Evolutionary conservation across 805 yeast genomes (phyloP), one percentile per base, ranked within the genome.

Genomic region (Wickerhamomyces pijperi): DNA sequence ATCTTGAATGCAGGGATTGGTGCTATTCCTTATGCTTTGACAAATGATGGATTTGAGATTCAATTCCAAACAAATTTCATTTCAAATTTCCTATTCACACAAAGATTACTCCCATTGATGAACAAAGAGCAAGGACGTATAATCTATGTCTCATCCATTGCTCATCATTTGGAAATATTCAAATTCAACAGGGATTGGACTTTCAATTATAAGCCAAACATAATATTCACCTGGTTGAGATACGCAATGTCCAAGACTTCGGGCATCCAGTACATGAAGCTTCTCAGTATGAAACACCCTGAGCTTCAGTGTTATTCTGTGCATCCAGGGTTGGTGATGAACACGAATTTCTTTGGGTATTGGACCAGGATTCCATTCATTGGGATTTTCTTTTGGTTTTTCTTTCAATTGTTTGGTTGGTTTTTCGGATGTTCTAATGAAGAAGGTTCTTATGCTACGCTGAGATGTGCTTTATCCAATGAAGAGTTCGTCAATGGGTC

Each of bases 281-380:
- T 76, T 55, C 58, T 85, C 18, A 73, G 90, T 0, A 62, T 74
- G 29, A 68, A 77, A 42, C 69, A 82, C 53, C 92, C 94, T 0
- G 67, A 74, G 16, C 65, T 84, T 9, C 55, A 78, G 31, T 75
- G 78, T 41, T 57, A 74, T 29, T 68, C 85, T 2, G 82, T 83
- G 3, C 88, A 84, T 50, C 95, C 95, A 0, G 95, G 95, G 0
- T 70, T 83, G 46, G 84, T 83, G n/a, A 78, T 85, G 82, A 77
- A 78, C 49, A 78, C 95, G 2, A 79, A 80, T 47, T 56, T 81
- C 36, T 82, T 81, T 54, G 66, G 80, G 35, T 82, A 81, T 54
- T 81, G 87, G 78, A 82, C 90, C 2, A 61, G 85, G 40, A 61
- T 81, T 14, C 94, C 94, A 0, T 61, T 84, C 4, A 67, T 85